Conservation (phyloP, 176 grass and related monocot genomes). For the Leersia perrieri region DNA sequence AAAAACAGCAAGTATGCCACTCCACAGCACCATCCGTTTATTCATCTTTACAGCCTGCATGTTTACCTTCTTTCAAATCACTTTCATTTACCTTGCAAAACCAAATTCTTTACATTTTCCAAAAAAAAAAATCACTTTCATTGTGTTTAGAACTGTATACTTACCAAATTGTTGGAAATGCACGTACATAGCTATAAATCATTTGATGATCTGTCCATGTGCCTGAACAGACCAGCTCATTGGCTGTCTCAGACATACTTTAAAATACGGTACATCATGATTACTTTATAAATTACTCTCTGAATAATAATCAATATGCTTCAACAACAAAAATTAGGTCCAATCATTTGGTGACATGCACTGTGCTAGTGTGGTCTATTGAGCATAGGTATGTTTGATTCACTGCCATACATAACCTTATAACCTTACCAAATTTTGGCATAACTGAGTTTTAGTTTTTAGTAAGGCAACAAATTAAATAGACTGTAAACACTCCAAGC, state of each 20-base stretch:
- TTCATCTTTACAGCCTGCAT: background rate
- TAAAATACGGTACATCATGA: background rate
- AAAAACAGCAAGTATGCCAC: slow-evolving; percentile 71
- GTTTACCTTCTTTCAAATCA: slow-evolving; percentile 4
- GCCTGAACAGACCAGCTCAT: background rate
- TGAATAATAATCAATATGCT: background rate
- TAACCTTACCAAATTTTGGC: background rate
- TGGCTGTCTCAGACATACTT: slow-evolving; percentile 24
- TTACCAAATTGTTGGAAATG: slow-evolving; percentile 4
- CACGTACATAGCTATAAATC: background rate
- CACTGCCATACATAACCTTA: too few species aligned
- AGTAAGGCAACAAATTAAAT: background rate
- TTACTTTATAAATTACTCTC: background rate
- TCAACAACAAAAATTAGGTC: background rate
- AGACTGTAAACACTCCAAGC: background rate
- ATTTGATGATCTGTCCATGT: background rate
- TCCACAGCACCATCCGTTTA: background rate
- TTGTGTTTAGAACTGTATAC: slow-evolving; percentile 24
- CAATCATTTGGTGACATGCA: slow-evolving; percentile 1
- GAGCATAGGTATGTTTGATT: background rate
- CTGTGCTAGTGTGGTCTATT: background rate
- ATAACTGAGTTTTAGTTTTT: background rate
- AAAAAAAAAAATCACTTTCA: slow-evolving; percentile 26
- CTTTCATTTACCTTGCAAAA: too few species aligned
- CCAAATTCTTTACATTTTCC: too few species aligned